Evolutionary conservation across 164 flowering plant species (phyloP), one percentile per base, ranked within the genome.

Genomic region (Dillenia suffruticosa): DNA sequence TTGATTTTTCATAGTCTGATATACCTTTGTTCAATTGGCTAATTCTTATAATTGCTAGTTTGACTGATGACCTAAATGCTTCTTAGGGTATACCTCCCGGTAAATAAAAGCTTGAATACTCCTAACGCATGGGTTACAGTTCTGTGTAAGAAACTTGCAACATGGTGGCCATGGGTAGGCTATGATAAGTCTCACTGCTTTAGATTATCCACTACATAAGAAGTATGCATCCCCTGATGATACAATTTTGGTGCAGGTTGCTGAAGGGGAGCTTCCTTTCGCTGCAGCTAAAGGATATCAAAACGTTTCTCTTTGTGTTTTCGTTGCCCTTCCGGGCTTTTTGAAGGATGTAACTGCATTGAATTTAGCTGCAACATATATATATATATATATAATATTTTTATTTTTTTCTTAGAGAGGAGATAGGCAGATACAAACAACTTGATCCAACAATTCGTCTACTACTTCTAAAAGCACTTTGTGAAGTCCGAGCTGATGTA

Each of bases 101-200:
- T 68, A 12, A 75, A 69, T 56, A 83, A 80, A 69, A 47, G 24
- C 9, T 62, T 77, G 69, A 53, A 74, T 40, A 53, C 12, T 55
- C 46, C 80, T 48, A 80, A 72, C 70, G 78, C 68, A 12, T 86
- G 86, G 91, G 80, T 86, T 69, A 72, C 77, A 44, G 74, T 43
- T 16, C 84, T 86, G 15, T 74, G 79, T 59, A 86, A 77, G 80
- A 80, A 77, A 61, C 82, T 87, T 32, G 62, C 67, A 17, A 12
- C 22, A 17, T 82, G 87, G 89, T 84, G 87, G 89, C 78, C 82
- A 44, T 84, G 96, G 98, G 98, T 93, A 73, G 70, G 91, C 70
- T 48, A 60, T 60, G 67, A 13, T 55, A 58, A 54, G 19, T 58
- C 4, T 26, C 49, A 9, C 15, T 8, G 14, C 49, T 40, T 8